These are phyloP conservation scores for Calonectria hongkongensis DNA, from an alignment of 2,329 filamentous ascomycete genomes.

Conservation along the genomic window DNA sequence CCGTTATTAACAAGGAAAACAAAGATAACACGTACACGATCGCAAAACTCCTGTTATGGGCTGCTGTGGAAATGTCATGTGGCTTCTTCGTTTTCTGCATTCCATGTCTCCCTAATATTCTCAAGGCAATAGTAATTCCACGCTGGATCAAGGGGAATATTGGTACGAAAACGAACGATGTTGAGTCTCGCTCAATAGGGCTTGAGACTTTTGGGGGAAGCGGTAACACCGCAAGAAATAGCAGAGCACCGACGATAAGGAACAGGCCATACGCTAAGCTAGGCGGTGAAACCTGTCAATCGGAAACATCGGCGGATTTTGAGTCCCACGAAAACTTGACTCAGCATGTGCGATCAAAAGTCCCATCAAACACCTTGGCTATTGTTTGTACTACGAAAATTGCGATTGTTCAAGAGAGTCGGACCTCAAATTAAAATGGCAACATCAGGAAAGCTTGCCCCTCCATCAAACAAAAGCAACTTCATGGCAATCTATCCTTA, in stretches of 20 bases:
- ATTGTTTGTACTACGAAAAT: not conserved
- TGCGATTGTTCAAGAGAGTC: not conserved
- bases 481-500: conserved; percentile 10
- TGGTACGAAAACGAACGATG: not conserved
- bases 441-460: not conserved
- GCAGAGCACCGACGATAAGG: not conserved
- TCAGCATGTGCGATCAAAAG: not conserved
- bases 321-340: not conserved
- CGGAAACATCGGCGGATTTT: not conserved
- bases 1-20: not conserved
- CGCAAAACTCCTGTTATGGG: conserved; percentile 1
- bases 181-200: not conserved
- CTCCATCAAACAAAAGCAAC: conserved; percentile 12
- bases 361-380: not conserved
- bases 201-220: conserved; percentile 11
- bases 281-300: not conserved
- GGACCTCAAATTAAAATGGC: too few species aligned
- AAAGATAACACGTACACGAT: conserved; percentile 11
- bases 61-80: conserved; percentile 11
- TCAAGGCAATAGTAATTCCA: not conserved
- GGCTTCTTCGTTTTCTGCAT: conserved; percentile 14
- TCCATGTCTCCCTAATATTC: conserved; percentile 6
- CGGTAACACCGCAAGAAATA: not conserved
- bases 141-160: not conserved
- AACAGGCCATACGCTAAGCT: conserved; percentile 7